Base-by-base conservation (phyloP, 306 rosid genomes). In the Senna siamea region DNA sequence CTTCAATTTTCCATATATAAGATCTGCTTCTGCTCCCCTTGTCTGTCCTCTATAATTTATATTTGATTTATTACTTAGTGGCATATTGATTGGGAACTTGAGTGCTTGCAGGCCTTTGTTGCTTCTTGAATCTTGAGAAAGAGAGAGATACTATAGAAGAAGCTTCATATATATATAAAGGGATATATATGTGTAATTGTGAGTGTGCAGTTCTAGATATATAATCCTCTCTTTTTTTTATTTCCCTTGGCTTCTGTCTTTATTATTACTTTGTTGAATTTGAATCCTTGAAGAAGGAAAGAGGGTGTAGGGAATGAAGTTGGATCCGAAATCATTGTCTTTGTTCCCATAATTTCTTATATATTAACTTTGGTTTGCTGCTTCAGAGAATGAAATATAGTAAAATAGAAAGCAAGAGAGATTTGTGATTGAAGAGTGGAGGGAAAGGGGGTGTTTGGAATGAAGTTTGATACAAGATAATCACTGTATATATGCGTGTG, bases 401-500 rank as follows among this genome's bases (percentile, higher is more conserved):
- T n/a, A n/a, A n/a, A n/a, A n/a, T n/a, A n/a, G n/a, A n/a, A n/a
- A n/a, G n/a, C n/a, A n/a, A n/a, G n/a, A n/a, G n/a, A n/a, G n/a
- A n/a, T n/a, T n/a, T n/a, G n/a, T n/a, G n/a, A n/a, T n/a, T n/a
- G n/a, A n/a, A n/a, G n/a, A n/a, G 9, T 38, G 66, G 37, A 11
- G 67, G 79, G 10, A 77, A 81, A 83, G 74, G 72, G 60, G 82
- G 84, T 76, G 83, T 84, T 67, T 84, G 87, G 82, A 84, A 87
- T 84, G 87, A 84, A 60, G 87, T 87, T 85, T 80, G 82, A 64
- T 85, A 86, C 86, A 50, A 85, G 80, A 87, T 86, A 84, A 72
- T 67, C 46, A 15, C 11, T 23, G n/a, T n/a, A n/a, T n/a, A n/a
- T n/a, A n/a, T n/a, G n/a, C n/a, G n/a, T n/a, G n/a, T n/a, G n/a